Evolutionary conservation across 2,329 filamentous ascomycete genomes (phyloP).

Genomic region (Chaetomium globosum): DNA sequence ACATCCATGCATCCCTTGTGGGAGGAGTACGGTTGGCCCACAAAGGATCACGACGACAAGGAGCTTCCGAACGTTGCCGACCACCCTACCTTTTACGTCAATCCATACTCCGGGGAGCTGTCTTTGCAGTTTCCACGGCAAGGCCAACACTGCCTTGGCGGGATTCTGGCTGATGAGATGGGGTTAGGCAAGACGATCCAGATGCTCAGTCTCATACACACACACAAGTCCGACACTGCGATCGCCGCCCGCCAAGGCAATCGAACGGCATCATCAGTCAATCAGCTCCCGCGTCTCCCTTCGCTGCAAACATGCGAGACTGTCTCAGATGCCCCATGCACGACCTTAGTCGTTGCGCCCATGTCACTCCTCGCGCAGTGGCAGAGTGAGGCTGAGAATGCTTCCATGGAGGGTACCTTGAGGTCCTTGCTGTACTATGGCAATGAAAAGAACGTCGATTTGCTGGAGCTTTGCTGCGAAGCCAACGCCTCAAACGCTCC

Average conservation of each 20-base stretch:
- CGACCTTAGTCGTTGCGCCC: constrained; percentile 91
- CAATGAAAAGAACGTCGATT: constrained; percentile 75
- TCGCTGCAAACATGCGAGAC: constrained; percentile 53
- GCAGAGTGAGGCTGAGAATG: constrained; percentile 92
- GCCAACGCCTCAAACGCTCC: constrained; percentile 75
- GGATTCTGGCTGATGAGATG: constrained; percentile 96
- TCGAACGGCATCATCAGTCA: constrained; percentile 50
- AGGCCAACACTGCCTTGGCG: constrained; percentile 91
- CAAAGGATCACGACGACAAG: constrained; percentile 82
- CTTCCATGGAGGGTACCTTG: constrained; percentile 79
- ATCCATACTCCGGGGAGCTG: constrained; percentile 93
- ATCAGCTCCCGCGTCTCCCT: constrained; percentile 64
- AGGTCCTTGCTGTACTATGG: constrained; percentile 92
- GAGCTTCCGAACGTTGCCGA: constrained; percentile 66
- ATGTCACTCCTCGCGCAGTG: constrained; percentile 97
- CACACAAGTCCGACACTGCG: constrained; percentile 67
- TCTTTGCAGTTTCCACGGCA: constrained; percentile 90
- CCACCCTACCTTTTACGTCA: constrained; percentile 84
- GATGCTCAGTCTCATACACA: constrained; percentile 91
- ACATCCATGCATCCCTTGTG: constrained; percentile 93
- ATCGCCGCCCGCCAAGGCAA: constrained; percentile 43
- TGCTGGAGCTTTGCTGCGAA: constrained; percentile 76
- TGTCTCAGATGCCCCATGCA: constrained; percentile 74
- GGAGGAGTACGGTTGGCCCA: constrained; percentile 93
- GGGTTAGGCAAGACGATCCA: constrained; percentile 97